Conservation (phyloP, 768 basidiomycete species). For the Pisolithus orientalis region DNA sequence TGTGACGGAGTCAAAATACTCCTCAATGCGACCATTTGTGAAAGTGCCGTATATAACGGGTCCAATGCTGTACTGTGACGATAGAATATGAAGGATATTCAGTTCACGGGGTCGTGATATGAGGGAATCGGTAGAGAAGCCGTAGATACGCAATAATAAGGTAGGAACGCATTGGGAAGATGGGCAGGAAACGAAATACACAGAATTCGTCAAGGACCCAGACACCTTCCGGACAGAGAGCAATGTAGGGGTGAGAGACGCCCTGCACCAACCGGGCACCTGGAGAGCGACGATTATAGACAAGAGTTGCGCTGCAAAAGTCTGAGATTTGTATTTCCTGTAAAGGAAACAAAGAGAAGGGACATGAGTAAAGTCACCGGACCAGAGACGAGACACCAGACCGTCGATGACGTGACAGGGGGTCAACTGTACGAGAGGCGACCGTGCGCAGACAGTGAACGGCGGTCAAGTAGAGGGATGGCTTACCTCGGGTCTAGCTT, state of each 20-base stretch:
- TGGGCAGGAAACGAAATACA: constrained; percentile 89
- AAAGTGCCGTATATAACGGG: constrained; percentile 94
- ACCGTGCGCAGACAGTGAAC: constrained; percentile 2
- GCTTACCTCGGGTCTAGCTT: constrained; percentile 69
- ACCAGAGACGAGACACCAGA: constrained; percentile 25
- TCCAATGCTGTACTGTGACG: constrained; percentile 81
- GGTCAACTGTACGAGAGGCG: constrained; percentile 18
- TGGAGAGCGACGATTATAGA: constrained; percentile 49
- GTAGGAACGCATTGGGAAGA: constrained; percentile 46
- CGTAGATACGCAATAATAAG: constrained; percentile 87
- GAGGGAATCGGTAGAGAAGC: constrained; percentile 76
- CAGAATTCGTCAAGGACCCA: constrained; percentile 90
- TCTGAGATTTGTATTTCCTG: constrained; percentile 60
- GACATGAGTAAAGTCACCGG: constrained; percentile 13
- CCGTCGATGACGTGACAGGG: constrained; percentile 19
- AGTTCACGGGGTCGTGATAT: constrained; percentile 88
- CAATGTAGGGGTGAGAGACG: constrained; percentile 38
- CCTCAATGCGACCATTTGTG: constrained; percentile 90
- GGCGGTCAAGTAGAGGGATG: constrained; percentile 21
- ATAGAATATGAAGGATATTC: constrained; percentile 82
- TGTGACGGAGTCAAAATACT: constrained; percentile 88
- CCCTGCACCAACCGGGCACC: constrained; percentile 53
- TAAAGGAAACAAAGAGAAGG: constrained; percentile 5
- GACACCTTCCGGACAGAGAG: constrained; percentile 76
- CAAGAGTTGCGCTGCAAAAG: constrained; percentile 52